Conservation (phyloP, 805 yeast species). For the Maudiozyma barnettii region DNA sequence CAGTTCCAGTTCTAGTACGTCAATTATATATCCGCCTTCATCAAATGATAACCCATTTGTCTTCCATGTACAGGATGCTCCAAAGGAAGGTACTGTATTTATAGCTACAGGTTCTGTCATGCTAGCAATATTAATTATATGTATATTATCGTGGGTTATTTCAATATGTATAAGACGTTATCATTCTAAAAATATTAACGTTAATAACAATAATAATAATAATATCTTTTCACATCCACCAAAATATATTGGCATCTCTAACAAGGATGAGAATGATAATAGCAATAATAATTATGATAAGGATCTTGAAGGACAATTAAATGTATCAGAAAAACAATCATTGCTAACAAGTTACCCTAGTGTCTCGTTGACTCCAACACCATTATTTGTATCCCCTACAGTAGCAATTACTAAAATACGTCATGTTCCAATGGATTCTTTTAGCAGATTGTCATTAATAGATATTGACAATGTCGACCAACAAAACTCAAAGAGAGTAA, state of each 20-base stretch:
- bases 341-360: not conserved
- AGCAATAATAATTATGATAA: not conserved
- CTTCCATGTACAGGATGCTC: conserved; percentile 35
- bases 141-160: not conserved
- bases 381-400: conserved; percentile 69
- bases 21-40: conserved; percentile 41
- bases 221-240: not conserved
- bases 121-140: not conserved
- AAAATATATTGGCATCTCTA: not conserved
- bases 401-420: conserved; percentile 34
- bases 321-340: not conserved
- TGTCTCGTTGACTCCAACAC: conserved; percentile 13
- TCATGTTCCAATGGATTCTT: not conserved
- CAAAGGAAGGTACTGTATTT: conserved; percentile 67
- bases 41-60: conserved; percentile 55
- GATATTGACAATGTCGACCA: no score
- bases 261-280: not conserved
- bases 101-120: conserved; percentile 61
- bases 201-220: not conserved
- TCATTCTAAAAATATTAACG: not conserved
- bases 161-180: not conserved
- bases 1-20: conserved; percentile 1
- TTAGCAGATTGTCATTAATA: no score
- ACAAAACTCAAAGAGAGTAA: not conserved
- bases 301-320: not conserved